Evolutionary conservation across 139 green algal genomes (phyloP), one percentile per base, ranked within the genome.

Genomic region (Chlorella sp.): DNA sequence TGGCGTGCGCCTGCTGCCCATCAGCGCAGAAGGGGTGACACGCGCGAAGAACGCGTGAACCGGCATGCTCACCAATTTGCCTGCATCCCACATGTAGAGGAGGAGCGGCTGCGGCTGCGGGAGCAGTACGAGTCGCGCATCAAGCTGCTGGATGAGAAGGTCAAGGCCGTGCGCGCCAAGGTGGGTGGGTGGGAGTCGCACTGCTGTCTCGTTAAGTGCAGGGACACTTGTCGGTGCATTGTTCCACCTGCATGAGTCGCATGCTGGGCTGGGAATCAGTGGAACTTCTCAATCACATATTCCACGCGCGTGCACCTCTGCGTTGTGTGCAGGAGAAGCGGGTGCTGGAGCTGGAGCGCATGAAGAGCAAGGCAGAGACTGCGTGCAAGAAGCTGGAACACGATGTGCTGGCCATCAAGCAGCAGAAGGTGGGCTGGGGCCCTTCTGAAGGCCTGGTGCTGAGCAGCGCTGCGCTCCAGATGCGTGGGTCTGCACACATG

Each of bases 391-490:
- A 91, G 64, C 89, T 98, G 67, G 74, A 95, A 28, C 81, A 57
- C 4, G 95, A 98, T 82, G 98, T 98, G 72, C n/a, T 64, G 18
- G 72, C 87, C 65, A 97, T 98, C 84, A 97, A 97, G 86, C 80
- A 91, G 72, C 91, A 96, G 75, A 95, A 96, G 87, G 94, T 95
- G 41, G 34, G 55, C 3, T 0, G 9, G 55, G 28, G 1, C 39
- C 13, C 4, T 38, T n/a, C n/a, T n/a, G n/a, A n/a, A n/a, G n/a
- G n/a, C n/a, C n/a, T n/a, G n/a, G n/a, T n/a, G n/a, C n/a, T n/a
- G n/a, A n/a, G n/a, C n/a, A n/a, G n/a, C n/a, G n/a, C n/a, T n/a
- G n/a, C n/a, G n/a, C n/a, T n/a, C n/a, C n/a, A n/a, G n/a, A n/a
- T n/a, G n/a, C n/a, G n/a, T n/a, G n/a, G n/a, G n/a, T n/a, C n/a